Base-by-base conservation (phyloP, 176 grass and related monocot species). In the Carex kokanica region DNA sequence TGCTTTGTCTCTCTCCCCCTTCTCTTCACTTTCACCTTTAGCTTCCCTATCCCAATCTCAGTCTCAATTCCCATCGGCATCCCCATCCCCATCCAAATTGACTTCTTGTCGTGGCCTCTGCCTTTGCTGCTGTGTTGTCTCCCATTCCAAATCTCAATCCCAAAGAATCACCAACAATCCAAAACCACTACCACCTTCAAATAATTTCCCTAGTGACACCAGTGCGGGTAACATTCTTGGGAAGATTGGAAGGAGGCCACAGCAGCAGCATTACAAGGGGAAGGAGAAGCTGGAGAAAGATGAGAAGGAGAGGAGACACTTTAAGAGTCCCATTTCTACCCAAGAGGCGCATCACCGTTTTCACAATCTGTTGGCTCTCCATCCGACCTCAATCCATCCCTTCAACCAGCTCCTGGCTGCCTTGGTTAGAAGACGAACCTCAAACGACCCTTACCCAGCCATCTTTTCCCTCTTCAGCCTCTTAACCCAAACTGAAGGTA, bases 391-490 rank as follows among this genome's bases (percentile, higher is more conserved):
- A 9, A 72, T 45, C 17, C 38, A 7, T 72, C 18, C 1, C 3
- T 72, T 45, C 38, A 47, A 45, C 12, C 40, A 72, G 40, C 68
- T 72, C 40, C 68, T 72, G n/a, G 18, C 6, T 23, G 18, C 17
- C 68, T 47, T 24, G 68, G 18, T 13, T 47, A 8, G 2, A 40
- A 23, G 5, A n/a, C 18, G 24, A 47, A 72, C 40, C 40, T 23
- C 68, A 72, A 72, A 0, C 1, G 31, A 36, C 6, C 18, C 18
- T 72, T 23, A 72, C 6, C 21, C 60, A 4, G 27, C 78, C 17
- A 34, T 78, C 11, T 20, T 88, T 24, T 59, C 52, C 8, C 38
- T 91, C 21, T 88, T 68, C 58, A 81, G 18, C 8, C 83, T 38
- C 18, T 27, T 86, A 43, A 21, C 8, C 20, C 54, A 12, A 36